Conservation (phyloP, 352 stramenopile species). For the Achlya hypogyna region DNA sequence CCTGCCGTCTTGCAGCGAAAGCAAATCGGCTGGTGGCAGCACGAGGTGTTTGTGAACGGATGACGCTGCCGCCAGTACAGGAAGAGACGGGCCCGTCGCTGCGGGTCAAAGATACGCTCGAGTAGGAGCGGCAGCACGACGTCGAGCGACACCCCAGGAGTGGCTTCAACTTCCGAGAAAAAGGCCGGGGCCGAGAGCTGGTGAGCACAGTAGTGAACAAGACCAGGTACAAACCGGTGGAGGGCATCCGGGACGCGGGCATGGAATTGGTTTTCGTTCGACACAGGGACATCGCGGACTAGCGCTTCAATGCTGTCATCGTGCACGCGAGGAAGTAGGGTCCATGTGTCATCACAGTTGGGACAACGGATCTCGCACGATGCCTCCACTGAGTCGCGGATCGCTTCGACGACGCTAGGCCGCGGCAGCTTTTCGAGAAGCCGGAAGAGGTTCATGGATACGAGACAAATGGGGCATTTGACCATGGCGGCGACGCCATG, state of each 20-base stretch:
- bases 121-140: background rate
- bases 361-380: conserved; percentile 11
- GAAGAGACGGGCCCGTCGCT: background rate
- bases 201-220: background rate
- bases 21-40: background rate
- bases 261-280: background rate
- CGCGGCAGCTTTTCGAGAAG: background rate
- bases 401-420: background rate
- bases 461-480: background rate
- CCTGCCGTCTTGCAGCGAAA: conserved; percentile 4
- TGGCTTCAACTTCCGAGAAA: background rate
- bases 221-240: background rate
- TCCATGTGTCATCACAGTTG: background rate
- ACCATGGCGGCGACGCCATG: background rate
- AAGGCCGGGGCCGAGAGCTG: background rate
- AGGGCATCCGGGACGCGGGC: background rate
- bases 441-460: background rate
- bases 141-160: background rate
- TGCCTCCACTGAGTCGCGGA: background rate
- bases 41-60: background rate
- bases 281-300: background rate
- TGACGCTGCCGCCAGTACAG: background rate
- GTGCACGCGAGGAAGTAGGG: background rate
- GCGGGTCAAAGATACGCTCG: background rate
- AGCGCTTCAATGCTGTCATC: background rate